phyloP scores from a whole-genome alignment of 345 rosid genomes.

The Garcia nutans region DNA sequence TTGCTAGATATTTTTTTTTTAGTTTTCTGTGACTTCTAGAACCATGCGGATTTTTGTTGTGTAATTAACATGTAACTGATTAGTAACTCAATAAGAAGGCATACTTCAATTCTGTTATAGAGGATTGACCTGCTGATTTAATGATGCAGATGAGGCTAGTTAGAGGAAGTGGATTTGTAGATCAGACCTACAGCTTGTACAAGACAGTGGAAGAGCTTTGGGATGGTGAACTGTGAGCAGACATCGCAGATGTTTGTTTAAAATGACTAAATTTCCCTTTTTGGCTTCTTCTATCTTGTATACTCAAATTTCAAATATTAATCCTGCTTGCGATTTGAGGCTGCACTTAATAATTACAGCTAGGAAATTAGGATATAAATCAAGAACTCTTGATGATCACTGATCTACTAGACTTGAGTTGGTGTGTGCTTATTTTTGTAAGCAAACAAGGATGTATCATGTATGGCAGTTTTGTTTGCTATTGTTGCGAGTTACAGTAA shows the following conservation, averaged over 20 bases:
- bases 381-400: neutral
- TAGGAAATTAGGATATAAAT: neutral
- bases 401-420: neutral
- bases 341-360: neutral
- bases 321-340: neutral
- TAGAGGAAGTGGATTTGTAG: conserved; percentile 35
- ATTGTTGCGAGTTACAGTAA: no score
- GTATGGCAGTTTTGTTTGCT: no score
- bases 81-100: neutral
- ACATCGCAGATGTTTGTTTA: neutral
- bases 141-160: conserved; percentile 36
- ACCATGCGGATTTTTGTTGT: neutral
- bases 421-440: neutral
- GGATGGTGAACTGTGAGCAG: conserved; percentile 45
- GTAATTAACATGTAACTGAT: neutral
- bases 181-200: conserved; percentile 38
- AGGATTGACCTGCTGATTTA: neutral
- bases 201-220: conserved; percentile 48
- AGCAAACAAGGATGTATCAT: no score
- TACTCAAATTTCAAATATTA: neutral
- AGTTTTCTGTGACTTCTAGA: no score
- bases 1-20: no score
- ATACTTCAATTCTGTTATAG: neutral
- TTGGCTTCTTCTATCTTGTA: neutral
- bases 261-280: neutral